Conservation (phyloP, 768 basidiomycete species). For the Termitomyces sp. region DNA sequence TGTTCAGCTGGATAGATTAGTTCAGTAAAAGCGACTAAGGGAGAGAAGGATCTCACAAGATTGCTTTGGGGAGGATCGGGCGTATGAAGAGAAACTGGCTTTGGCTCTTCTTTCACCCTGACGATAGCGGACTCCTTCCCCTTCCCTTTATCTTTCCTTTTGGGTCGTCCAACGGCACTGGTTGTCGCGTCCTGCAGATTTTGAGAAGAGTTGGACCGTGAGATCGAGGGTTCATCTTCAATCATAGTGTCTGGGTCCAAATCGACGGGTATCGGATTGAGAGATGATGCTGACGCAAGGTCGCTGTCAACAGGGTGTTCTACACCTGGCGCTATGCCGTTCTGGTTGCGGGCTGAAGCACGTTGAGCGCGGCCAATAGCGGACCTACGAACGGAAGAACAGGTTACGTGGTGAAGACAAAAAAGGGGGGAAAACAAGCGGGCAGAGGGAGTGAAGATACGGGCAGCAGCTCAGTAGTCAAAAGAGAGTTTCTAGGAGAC, state of each 20-base stretch:
- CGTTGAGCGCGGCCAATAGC: conserved; percentile 68
- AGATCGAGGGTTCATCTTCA: conserved; percentile 58
- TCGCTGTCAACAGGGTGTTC: conserved; percentile 35
- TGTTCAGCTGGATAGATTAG: conserved; percentile 37
- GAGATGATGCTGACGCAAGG: conserved; percentile 31
- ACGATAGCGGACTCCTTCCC: conserved; percentile 38
- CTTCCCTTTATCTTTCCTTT: conserved; percentile 52
- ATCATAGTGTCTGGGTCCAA: conserved; percentile 49
- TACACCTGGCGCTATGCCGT: conserved; percentile 35
- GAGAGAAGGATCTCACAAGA: conserved; percentile 30
- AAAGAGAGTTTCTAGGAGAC: conserved; percentile 7
- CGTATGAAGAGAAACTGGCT: conserved; percentile 36
- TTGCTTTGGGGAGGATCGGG: conserved; percentile 40
- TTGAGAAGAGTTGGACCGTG: conserved; percentile 59
- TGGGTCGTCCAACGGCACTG: conserved; percentile 26
- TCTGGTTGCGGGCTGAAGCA: conserved; percentile 64
- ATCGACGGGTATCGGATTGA: conserved; percentile 40
- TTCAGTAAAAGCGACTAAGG: not conserved
- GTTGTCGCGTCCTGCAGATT: conserved; percentile 32
- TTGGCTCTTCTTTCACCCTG: conserved; percentile 52
- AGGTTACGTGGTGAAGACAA: conserved; percentile 15
- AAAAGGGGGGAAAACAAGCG: conserved; percentile 18
- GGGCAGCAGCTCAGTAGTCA: conserved; percentile 20
- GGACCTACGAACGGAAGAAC: conserved; percentile 33
- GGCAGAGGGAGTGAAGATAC: conserved; percentile 14